phyloP scores from a whole-genome alignment of 2,329 filamentous ascomycete species.

The Zasmidium angulare region DNA sequence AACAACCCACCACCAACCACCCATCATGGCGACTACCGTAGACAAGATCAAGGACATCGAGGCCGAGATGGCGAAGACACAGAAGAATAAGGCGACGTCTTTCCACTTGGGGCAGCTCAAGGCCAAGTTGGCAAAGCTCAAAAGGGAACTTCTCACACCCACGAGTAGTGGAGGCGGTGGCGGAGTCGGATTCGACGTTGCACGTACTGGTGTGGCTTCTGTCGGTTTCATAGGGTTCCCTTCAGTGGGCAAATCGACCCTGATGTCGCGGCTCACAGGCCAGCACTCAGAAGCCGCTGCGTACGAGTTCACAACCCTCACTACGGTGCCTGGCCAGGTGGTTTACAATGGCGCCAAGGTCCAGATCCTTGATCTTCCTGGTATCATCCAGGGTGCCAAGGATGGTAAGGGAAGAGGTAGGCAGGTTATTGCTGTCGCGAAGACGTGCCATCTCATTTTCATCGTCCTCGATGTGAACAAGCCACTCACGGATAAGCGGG shows the following conservation, averaged over 20 bases:
- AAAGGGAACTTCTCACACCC: constrained; percentile 90
- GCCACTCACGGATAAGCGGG: constrained; percentile 90
- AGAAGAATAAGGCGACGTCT: constrained; percentile 59
- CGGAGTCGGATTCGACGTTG: constrained; percentile 93
- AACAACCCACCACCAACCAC: neutral
- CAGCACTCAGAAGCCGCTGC: constrained; percentile 96
- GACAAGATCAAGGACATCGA: constrained; percentile 99
- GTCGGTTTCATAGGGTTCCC: constrained; percentile 98
- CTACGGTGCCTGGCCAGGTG: constrained; percentile 94
- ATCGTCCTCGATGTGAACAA: constrained; percentile 99
- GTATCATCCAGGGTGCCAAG: constrained; percentile 98
- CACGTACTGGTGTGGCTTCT: constrained; percentile 93
- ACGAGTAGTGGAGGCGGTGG: constrained; percentile 72
- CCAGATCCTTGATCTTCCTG: constrained; percentile 96
- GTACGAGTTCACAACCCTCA: constrained; percentile 98
- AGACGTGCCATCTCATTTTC: constrained; percentile 98
- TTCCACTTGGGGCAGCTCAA: constrained; percentile 72
- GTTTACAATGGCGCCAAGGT: constrained; percentile 95
- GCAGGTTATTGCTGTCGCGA: constrained; percentile 97
- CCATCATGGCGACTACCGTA: constrained; percentile 86
- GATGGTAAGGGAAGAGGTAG: constrained; percentile 96
- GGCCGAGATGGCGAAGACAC: constrained; percentile 94
- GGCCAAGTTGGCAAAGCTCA: constrained; percentile 96
- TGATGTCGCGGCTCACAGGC: constrained; percentile 92
- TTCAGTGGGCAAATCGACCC: constrained; percentile 95